phyloP scores from a whole-genome alignment of 1,284 basidiomycete species.

The Mycosarcoma maydis region DNA sequence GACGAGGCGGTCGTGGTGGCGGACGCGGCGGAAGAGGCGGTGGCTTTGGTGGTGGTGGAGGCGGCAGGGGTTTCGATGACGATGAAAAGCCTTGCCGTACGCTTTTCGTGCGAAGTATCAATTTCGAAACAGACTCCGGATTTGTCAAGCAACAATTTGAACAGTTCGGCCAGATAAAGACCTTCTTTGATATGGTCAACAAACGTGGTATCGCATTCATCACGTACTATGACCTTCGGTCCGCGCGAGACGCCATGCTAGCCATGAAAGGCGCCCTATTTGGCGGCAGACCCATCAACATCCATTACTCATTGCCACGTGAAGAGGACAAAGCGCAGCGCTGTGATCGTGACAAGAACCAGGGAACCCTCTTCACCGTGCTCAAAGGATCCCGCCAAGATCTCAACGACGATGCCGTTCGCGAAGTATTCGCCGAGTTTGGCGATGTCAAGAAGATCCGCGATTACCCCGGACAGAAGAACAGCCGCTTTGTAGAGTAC shows the following conservation, averaged over 20 bases:
- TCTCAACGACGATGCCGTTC: constrained; percentile 84
- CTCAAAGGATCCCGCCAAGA: constrained; percentile 76
- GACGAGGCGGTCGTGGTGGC: constrained; percentile 20
- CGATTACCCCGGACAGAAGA: constrained; percentile 51
- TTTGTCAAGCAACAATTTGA: constrained; percentile 80
- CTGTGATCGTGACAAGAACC: constrained; percentile 85
- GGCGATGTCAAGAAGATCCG: constrained; percentile 87
- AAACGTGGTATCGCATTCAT: constrained; percentile 97
- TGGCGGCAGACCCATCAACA: constrained; percentile 79
- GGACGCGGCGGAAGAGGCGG: constrained; percentile 23
- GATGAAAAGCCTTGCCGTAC: constrained; percentile 93
- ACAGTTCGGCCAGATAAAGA: constrained; percentile 92
- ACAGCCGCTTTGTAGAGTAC: constrained; percentile 48
- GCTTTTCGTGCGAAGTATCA: constrained; percentile 88
- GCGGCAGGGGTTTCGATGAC: constrained; percentile 39
- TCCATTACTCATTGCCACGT: constrained; percentile 93
- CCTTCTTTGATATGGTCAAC: constrained; percentile 91
- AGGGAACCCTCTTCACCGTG: constrained; percentile 84
- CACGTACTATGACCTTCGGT: constrained; percentile 90
- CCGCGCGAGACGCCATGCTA: constrained; percentile 87
- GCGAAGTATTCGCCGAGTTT: constrained; percentile 82
- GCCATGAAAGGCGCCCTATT: constrained; percentile 70
- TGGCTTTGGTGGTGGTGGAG: constrained; percentile 22
- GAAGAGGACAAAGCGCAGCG: constrained; percentile 79
- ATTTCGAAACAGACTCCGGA: constrained; percentile 35